Evolutionary conservation across 1,139 yeast genomes (phyloP).

Genomic region (Kurtzmaniella quercitrusa): DNA sequence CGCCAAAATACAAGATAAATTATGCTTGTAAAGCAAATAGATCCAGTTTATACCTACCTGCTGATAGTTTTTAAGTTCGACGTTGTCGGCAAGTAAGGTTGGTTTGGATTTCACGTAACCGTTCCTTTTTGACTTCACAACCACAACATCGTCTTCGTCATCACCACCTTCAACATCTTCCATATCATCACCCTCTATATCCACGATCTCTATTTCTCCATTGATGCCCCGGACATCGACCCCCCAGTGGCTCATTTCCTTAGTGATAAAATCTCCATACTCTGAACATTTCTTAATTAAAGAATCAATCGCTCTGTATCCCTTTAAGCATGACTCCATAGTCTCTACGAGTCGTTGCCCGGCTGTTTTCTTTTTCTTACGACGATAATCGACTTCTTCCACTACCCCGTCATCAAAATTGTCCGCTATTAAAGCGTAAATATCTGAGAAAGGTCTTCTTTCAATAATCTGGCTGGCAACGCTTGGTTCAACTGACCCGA

Average conservation of each 20-base stretch:
- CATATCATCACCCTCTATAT: slow-evolving; percentile 11
- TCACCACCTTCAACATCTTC: slow-evolving; percentile 20
- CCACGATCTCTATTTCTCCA: slow-evolving; percentile 47
- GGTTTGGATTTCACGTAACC: slow-evolving; percentile 73
- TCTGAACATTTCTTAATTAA: slow-evolving; percentile 78
- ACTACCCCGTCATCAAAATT: slow-evolving; percentile 34
- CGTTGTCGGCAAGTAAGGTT: slow-evolving; percentile 52
- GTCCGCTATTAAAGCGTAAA: slow-evolving; percentile 54
- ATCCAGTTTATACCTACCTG: slow-evolving; percentile 97
- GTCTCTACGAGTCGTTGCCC: slow-evolving; percentile 78
- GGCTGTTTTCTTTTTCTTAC: slow-evolving; percentile 49
- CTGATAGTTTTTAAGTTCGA: slow-evolving; percentile 80
- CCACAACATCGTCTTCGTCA: slow-evolving; percentile 33
- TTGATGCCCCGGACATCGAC: slow-evolving; percentile 57
- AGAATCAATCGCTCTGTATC: slow-evolving; percentile 92
- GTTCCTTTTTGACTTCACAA: slow-evolving; percentile 17
- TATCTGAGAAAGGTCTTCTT: slow-evolving; percentile 63
- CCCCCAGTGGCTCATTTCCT: slow-evolving; percentile 85
- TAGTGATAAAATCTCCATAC: slow-evolving; percentile 66
- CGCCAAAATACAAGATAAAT: slow-evolving; percentile 87
- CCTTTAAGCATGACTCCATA: slow-evolving; percentile 65
- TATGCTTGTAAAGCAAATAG: slow-evolving; percentile 67
- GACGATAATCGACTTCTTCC: slow-evolving; percentile 21
- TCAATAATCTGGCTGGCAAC: slow-evolving; percentile 59
- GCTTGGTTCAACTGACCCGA: slow-evolving; percentile 67